phyloP scores from a whole-genome alignment of 2,329 filamentous ascomycete species.

The Capronia epimyces region DNA sequence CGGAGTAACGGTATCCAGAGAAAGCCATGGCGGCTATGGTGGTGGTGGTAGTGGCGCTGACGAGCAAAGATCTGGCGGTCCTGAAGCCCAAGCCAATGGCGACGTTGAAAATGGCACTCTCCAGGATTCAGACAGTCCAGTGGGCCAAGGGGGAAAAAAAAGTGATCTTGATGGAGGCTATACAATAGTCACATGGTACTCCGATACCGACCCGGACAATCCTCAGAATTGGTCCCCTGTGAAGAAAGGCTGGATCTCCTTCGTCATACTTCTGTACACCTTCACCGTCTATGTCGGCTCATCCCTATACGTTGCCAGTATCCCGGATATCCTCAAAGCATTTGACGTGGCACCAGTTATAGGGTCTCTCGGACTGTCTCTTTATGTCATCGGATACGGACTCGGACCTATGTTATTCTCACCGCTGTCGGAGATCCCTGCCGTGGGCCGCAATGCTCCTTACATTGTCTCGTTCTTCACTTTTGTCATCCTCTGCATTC shows the following conservation, averaged over 20 bases:
- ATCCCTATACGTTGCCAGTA: conserved; percentile 31
- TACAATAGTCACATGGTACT: conserved; percentile 36
- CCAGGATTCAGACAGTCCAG: background rate
- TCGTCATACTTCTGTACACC: conserved; percentile 31
- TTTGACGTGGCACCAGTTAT: conserved; percentile 31
- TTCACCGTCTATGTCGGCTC: conserved; percentile 36
- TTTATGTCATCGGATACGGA: conserved; percentile 44
- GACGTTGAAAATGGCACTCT: conserved; percentile 26
- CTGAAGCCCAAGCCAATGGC: background rate
- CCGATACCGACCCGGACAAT: conserved; percentile 50
- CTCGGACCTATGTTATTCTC: conserved; percentile 56
- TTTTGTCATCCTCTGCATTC: conserved; percentile 63
- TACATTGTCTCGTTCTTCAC: conserved; percentile 63
- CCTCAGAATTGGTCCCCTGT: conserved; percentile 37
- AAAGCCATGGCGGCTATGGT: too few species aligned
- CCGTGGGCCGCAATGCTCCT: conserved; percentile 60
- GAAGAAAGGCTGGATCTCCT: conserved; percentile 28
- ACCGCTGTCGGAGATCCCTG: conserved; percentile 61
- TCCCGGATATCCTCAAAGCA: conserved; percentile 19
- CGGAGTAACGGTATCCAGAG: too few species aligned
- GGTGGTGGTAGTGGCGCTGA: background rate
- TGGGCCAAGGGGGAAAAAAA: background rate
- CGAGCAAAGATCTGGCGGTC: background rate
- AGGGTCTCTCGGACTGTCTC: conserved; percentile 32
- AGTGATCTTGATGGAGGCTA: conserved; percentile 30